A percentile compares a stretch with the other conserved stretches of the same genome.
Evolutionary conservation across 768 basidiomycete species (phyloP).

Genomic region (Suillus americanus): DNA sequence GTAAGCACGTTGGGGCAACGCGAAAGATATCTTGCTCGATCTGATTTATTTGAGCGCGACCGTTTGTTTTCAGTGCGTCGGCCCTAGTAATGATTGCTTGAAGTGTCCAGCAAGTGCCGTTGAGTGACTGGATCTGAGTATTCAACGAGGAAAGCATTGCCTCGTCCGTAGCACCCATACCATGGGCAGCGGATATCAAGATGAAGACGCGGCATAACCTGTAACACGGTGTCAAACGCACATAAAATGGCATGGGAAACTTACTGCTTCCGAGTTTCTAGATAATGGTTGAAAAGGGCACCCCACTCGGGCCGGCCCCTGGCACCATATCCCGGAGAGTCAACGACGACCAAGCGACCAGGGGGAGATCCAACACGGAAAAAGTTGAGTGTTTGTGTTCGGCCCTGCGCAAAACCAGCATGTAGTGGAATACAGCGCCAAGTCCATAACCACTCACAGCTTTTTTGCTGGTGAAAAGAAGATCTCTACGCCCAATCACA

Average conservation of each 20-base stretch:
- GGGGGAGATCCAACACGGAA: conserved; percentile 58
- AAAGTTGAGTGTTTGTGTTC: conserved; percentile 72
- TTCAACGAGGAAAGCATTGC: conserved; percentile 60
- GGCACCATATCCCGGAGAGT: conserved; percentile 79
- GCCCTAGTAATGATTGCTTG: conserved; percentile 76
- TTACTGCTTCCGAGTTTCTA: conserved; percentile 60
- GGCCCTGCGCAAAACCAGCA: conserved; percentile 45
- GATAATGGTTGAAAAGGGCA: conserved; percentile 61
- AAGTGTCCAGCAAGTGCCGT: conserved; percentile 51
- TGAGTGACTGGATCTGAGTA: conserved; percentile 27
- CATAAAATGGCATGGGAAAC: conserved; percentile 22
- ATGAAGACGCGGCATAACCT: conserved; percentile 74
- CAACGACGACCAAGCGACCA: conserved; percentile 66
- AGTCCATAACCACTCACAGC: conserved; percentile 46
- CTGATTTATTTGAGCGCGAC: conserved; percentile 36
- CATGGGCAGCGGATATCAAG: conserved; percentile 67
- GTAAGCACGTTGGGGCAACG: conserved; percentile 58
- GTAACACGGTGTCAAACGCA: not conserved
- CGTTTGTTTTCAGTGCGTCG: conserved; percentile 46
- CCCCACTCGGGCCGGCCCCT: conserved; percentile 80
- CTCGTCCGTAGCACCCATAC: conserved; percentile 53
- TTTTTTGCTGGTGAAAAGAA: conserved; percentile 67
- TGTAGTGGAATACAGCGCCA: not conserved
- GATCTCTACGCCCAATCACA: conserved; percentile 53
- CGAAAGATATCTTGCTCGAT: conserved; percentile 55